Conservation (phyloP, 108 stramenopile genomes). For the Pseudonitzschia delicatissima region DNA sequence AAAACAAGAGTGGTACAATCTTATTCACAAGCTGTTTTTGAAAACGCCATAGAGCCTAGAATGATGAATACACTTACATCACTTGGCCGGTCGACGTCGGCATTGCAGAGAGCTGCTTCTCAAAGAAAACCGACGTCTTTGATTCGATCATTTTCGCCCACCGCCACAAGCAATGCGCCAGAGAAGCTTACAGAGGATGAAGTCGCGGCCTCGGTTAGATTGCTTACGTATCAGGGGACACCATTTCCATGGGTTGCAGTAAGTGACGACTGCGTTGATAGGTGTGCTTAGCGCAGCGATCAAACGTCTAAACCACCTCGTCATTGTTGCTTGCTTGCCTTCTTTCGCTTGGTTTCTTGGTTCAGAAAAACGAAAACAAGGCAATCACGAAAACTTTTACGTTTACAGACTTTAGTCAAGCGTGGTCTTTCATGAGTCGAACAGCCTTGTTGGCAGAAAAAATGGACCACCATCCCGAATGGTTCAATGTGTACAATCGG, state of each 20-base stretch:
- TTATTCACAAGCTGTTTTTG: too few relatives aligned
- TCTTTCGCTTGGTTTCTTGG: background rate
- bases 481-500: constrained; percentile 96
- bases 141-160: background rate
- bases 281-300: too few relatives aligned
- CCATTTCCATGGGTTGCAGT: constrained; percentile 21
- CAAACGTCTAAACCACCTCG: too few relatives aligned
- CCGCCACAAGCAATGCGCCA: background rate
- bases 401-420: constrained; percentile 84
- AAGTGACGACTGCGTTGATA: too few relatives aligned
- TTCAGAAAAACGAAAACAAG: constrained; percentile 24
- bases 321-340: background rate
- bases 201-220: constrained; percentile 3
- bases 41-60: too few relatives aligned
- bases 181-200: constrained; percentile 10
- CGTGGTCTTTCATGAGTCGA: constrained; percentile 93
- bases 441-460: constrained; percentile 88
- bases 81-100: too few relatives aligned
- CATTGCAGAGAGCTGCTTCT: too few relatives aligned
- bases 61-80: too few relatives aligned
- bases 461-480: constrained; percentile 98
- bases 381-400: constrained; percentile 76
- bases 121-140: too few relatives aligned
- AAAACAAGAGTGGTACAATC: too few relatives aligned
- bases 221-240: constrained; percentile 8